These are phyloP conservation scores for Calocera viscosa DNA, from an alignment of 768 basidiomycete species.

Conservation along the genomic window DNA sequence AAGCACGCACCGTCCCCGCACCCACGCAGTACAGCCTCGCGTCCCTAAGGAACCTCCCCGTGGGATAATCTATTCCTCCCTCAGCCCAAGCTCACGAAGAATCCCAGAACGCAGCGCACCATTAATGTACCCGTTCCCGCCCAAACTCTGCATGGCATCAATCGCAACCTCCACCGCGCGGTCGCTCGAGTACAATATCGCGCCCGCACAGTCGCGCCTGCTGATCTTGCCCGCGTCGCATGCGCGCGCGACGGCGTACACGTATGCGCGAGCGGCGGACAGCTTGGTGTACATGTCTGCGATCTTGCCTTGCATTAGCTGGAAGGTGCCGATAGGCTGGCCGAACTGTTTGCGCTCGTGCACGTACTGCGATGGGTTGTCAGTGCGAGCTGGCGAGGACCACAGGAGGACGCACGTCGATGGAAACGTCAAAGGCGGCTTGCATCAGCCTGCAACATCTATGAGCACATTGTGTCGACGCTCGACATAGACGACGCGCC, in stretches of 20 bases:
- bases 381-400: background rate
- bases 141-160: constrained; percentile 86
- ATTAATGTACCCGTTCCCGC: constrained; percentile 93
- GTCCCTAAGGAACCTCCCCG: constrained; percentile 77
- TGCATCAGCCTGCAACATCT: constrained; percentile 59
- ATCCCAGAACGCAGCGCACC: constrained; percentile 35
- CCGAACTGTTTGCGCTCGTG: constrained; percentile 90
- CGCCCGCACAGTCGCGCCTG: constrained; percentile 82
- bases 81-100: background rate
- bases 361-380: constrained; percentile 40
- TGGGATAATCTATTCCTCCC: constrained; percentile 58
- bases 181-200: constrained; percentile 87
- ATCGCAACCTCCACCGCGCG: constrained; percentile 80
- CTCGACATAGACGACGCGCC: too few relatives aligned
- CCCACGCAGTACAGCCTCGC: constrained; percentile 84
- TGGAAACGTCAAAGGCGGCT: constrained; percentile 76
- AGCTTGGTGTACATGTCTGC: constrained; percentile 94
- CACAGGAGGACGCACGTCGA: constrained; percentile 30
- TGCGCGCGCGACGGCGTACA: constrained; percentile 83
- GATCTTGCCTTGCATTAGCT: constrained; percentile 77
- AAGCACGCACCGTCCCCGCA: constrained; percentile 51
- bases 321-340: constrained; percentile 76
- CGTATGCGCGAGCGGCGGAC: constrained; percentile 76
- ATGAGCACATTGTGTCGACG: background rate
- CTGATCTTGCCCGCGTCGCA: constrained; percentile 72